Conservation (phyloP, 202 grass and related monocot genomes). For the Panicum virgatum region DNA sequence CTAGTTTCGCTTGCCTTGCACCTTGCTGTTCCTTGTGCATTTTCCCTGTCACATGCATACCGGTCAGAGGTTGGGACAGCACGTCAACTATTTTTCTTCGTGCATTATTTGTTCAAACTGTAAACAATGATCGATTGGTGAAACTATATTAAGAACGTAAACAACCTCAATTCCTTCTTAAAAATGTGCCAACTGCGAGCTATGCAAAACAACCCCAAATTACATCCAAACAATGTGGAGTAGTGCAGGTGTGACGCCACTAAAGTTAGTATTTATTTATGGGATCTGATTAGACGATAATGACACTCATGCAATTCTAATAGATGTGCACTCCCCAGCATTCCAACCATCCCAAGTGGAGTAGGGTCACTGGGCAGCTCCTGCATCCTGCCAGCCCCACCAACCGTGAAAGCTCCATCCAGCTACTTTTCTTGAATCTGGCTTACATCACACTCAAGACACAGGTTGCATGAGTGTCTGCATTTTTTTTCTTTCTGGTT, state of each 20-base stretch:
- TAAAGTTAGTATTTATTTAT: neutral
- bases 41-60: neutral
- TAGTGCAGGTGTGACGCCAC: neutral
- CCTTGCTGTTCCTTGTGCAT: neutral
- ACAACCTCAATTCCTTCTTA: neutral
- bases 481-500: too few relatives aligned
- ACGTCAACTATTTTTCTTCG: neutral
- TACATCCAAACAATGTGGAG: neutral
- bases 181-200: neutral
- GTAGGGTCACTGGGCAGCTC: neutral
- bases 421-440: constrained; percentile 44
- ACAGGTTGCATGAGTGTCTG: neutral
- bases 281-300: constrained; percentile 1
- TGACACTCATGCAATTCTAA: neutral
- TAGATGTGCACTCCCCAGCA: neutral
- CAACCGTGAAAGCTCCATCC: constrained; percentile 54
- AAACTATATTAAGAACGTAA: neutral
- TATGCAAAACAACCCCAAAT: neutral
- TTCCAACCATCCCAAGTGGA: constrained; percentile 32
- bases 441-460: constrained; percentile 58
- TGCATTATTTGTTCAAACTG: neutral
- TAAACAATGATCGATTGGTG: neutral
- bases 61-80: neutral
- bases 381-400: constrained; percentile 36
- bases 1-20: neutral